Evolutionary conservation across 2,329 filamentous ascomycete genomes (phyloP).

Genomic region (Camillea tinctor): DNA sequence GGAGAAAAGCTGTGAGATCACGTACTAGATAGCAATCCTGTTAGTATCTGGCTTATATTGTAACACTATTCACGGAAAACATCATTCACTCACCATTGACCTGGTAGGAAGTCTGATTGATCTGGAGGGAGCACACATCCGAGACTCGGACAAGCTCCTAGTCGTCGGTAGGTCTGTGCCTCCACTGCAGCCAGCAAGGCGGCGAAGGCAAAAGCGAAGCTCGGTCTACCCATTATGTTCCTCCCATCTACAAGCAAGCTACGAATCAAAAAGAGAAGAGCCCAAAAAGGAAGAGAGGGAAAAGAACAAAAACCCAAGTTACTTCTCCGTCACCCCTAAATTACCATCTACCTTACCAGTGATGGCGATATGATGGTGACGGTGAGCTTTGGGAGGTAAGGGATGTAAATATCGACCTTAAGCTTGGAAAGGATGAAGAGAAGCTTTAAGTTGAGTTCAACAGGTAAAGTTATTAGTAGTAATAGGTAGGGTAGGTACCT

Average conservation of each 20-base stretch:
- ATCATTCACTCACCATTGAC: constrained; percentile 50
- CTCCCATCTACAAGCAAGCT: neutral
- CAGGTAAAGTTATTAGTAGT: too few species aligned
- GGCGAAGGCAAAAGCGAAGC: constrained; percentile 31
- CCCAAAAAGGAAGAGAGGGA: too few species aligned
- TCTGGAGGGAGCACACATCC: constrained; percentile 62
- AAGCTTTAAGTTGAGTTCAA: too few species aligned
- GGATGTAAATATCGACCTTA: too few species aligned
- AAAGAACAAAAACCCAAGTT: neutral
- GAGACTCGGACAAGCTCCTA: constrained; percentile 58
- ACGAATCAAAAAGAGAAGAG: too few species aligned
- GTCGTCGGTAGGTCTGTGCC: constrained; percentile 59
- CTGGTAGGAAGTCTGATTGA: constrained; percentile 76
- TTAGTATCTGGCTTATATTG: neutral
- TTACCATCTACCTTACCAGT: neutral
- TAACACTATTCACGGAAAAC: too few species aligned
- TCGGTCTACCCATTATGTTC: constrained; percentile 36
- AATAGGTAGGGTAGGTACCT: neutral
- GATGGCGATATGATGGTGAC: too few species aligned
- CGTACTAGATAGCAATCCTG: neutral
- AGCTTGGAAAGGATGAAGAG: neutral
- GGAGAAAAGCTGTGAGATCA: neutral
- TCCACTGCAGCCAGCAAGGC: constrained; percentile 41
- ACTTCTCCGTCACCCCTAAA: neutral
- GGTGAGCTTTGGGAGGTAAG: neutral